Base-by-base conservation (phyloP, 306 rosid genomes). In the Prunus mira region DNA sequence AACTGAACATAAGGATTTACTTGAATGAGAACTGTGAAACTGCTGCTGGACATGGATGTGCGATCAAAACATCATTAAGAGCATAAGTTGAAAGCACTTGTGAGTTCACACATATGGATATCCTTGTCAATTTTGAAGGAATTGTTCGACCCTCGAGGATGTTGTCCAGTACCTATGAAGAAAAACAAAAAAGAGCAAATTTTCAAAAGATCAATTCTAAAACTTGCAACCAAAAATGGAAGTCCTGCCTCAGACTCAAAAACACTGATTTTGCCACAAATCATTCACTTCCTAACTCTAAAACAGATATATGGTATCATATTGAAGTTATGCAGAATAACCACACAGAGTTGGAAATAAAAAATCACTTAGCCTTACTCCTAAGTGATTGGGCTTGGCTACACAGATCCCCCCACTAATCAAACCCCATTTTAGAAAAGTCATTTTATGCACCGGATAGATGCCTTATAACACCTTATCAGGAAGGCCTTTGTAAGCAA, bases 1-100 rank as follows among this genome's bases (percentile, higher is more conserved):
- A 71, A 32, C 22, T 2, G 41, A n/a, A 41, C 5, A 10, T 54
- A 55, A 45, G 5, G 25, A 67, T 74, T 72, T 90, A 90, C 97
- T 87, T 85, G 86, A 90, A 89, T 65, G 98, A 95, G 82, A 90
- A 88, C 68, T 83, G 86, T 52, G 98, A 90, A 67, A 88, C 80
- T 65, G 97, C 80, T n/a, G 98, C 98, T 5, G 98, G 97, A 80
- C 91, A 89, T 71, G 96, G 93, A 84, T 95, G 93, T 50, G 93
- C 91, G 76, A 89, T 81, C 67, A 95, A 85, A 72, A 92, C 49
- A 86, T 95, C 98, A 76, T 95, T 95, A 22, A 95, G 96, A 79
- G 96, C 97, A 81, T 67, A 86, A 38, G 86, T 88, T 73, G 95
- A 64, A 72, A 89, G 62, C 68, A 27, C 78, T 74, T 66, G 69